phyloP scores from a whole-genome alignment of 2,329 filamentous ascomycete species.

The Aspergillus neotritici region DNA sequence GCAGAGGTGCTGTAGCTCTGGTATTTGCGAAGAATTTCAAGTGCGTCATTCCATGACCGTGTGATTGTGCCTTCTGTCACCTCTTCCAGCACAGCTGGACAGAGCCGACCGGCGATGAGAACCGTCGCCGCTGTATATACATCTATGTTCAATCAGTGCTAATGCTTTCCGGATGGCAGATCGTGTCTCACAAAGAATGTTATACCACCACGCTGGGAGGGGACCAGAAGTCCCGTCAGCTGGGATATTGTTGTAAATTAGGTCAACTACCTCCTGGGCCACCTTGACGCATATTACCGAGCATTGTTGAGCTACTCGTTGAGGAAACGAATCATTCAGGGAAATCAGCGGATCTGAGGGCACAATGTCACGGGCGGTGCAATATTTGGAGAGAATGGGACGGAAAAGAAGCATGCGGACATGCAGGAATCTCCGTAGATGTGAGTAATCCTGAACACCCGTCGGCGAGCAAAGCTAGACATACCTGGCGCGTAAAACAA shows the following conservation, averaged over 20 bases:
- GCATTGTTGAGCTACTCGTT: slow-evolving; percentile 30
- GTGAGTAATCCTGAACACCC: background rate
- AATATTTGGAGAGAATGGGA: slow-evolving; percentile 29
- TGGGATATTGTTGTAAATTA: slow-evolving; percentile 27
- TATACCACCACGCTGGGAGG: slow-evolving; percentile 36
- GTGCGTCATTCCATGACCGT: slow-evolving; percentile 24
- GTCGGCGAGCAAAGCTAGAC: background rate
- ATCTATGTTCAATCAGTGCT: slow-evolving; percentile 18
- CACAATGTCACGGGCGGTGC: slow-evolving; percentile 22
- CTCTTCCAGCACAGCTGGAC: slow-evolving; percentile 22
- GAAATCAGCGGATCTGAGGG: slow-evolving; percentile 16
- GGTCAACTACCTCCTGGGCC: slow-evolving; percentile 28
- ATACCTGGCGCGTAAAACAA: slow-evolving; percentile 30
- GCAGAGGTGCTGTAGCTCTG: slow-evolving; percentile 29
- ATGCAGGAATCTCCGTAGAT: slow-evolving; percentile 24
- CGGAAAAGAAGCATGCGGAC: slow-evolving; percentile 31
- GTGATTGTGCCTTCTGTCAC: slow-evolving; percentile 20
- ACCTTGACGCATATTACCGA: slow-evolving; percentile 33
- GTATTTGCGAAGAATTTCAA: slow-evolving; percentile 28
- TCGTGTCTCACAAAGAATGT: slow-evolving; percentile 27
- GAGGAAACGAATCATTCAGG: slow-evolving; percentile 25
- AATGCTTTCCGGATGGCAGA: background rate
- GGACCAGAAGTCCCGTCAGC: slow-evolving; percentile 23
- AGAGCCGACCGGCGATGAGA: slow-evolving; percentile 28
- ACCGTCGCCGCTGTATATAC: slow-evolving; percentile 34